Base-by-base conservation (phyloP, 2,329 filamentous ascomycete genomes). In the Colletotrichum tabaci region DNA sequence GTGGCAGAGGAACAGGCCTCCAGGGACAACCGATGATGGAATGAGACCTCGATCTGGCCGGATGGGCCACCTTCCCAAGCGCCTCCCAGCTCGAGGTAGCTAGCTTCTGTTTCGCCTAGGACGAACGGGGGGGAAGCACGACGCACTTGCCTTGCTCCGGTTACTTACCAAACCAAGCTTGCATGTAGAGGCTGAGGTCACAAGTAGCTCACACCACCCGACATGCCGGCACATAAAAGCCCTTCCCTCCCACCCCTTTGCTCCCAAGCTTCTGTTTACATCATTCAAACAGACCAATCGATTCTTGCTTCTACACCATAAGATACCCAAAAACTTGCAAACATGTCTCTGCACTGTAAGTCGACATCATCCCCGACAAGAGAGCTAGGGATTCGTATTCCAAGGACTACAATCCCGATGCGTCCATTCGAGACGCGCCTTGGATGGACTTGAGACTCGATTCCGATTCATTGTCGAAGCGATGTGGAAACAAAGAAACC, bases 271-370 rank as follows among this genome's bases (percentile, higher is more conserved):
- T 7, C 30, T 60, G 49, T 52, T 61, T 55, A 47, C 55, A 66
- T 49, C 44, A 57, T 38, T 30, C 16, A 12, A 44, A 13, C 60
- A 60, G 47, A 10, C 65, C 62, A 71, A 73, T 72, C 58, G 58
- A 72, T 67, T 42, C 53, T 62, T 52, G 44, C 52, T 62, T 67
- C 42, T 56, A 62, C 60, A 61, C 58, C 53, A 67, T 7, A 67
- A 67, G 58, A 72, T 71, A 67, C 69, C 60, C 69, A 65, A 42
- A 49, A 56, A 64, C 58, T 60, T 77, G 60, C 75, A 81, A 86
- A 67, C 79, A 90, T 90, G 88, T 89, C 88, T 87, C 86, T 90
- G 75, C 87, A 89, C 82, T 90, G 87, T 89, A 79, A 81, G 87
- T 84, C 12, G 23, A 42, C 13, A 16, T 10, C 38, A 26, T 56